Evolutionary conservation across 306 rosid species (phyloP), one percentile per base, ranked within the genome.

Genomic region (Senna tora): DNA sequence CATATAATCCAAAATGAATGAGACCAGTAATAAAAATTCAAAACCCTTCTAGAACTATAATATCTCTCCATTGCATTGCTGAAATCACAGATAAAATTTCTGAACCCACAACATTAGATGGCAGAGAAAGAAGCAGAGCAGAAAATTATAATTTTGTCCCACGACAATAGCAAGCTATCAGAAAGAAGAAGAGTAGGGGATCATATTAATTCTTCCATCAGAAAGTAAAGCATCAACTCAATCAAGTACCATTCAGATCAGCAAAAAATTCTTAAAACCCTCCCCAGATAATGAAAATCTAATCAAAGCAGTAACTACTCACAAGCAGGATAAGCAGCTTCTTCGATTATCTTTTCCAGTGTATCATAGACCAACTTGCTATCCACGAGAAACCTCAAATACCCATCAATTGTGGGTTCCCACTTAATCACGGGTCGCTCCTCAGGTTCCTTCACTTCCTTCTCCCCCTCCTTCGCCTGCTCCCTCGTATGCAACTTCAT

Each of bases 391-490:
- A 92, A 95, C 78, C 36, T 88, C 81, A 95, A 54, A 75, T 95
- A 95, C 3, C 99, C 99, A 12, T 92, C 88, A 70, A 92, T 46
- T 0, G 86, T 69, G 0, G 97, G 97, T 2, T 89, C 92, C 99
- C 99, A 95, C 67, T 91, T 87, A 0, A 87, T 73, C 25, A 95
- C 88, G 0, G 90, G 60, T 46, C 60, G 62, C 64, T 95, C 97
- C 79, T 95, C 84, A 0, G 99, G 97, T 62, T 87, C 83, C 59
- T 78, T 85, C 1, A 79, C 92, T 4, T 80, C 96, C 75, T 88
- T 95, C 87, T 95, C 89, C 0, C 99, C 99, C 75, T 95, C 99
- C 75, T 78, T 88, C 0, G 97, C 97, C n/a, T 95, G 99, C 32
- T 92, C 99, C 57, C 59, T 91, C 0, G 99, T 89, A 14, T 95